phyloP scores from a whole-genome alignment of 164 flowering plant species.

The Brasenia schreberi region DNA sequence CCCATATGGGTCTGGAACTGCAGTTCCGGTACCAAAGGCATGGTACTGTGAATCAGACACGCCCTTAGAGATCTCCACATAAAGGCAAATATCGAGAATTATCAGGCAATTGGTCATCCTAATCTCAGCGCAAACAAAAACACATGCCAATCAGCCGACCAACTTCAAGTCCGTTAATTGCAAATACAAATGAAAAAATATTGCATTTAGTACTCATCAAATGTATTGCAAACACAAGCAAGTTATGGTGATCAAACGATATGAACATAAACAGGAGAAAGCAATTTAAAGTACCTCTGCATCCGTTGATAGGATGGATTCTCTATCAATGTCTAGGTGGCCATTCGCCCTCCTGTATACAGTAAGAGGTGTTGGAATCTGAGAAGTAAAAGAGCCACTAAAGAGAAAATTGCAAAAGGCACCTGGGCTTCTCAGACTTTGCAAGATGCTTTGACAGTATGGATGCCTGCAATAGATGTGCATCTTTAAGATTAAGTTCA shows the following conservation, averaged over 20 bases:
- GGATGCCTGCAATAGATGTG: conserved; percentile 8
- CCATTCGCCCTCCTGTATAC: conserved; percentile 5
- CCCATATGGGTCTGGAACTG: too few species aligned
- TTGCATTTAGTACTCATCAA: too few species aligned
- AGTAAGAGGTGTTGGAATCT: not conserved
- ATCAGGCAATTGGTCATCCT: too few species aligned
- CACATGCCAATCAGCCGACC: too few species aligned
- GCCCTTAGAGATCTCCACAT: too few species aligned
- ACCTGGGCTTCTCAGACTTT: conserved; percentile 13
- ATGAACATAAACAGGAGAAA: not conserved
- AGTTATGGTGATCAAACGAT: not conserved
- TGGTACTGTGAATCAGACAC: too few species aligned
- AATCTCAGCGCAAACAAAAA: too few species aligned
- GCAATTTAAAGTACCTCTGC: conserved; percentile 2
- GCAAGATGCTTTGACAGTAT: conserved; percentile 13
- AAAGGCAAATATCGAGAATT: too few species aligned
- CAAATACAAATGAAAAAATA: too few species aligned
- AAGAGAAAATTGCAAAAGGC: not conserved
- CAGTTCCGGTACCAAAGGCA: too few species aligned
- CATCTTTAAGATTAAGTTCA: not conserved
- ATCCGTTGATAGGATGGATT: not conserved
- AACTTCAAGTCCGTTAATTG: too few species aligned
- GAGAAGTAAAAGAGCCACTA: not conserved
- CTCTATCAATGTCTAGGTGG: conserved; percentile 10
- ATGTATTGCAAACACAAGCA: not conserved